Evolutionary conservation across 805 yeast species (phyloP).

Genomic region (Blastobotrys terrestris): DNA sequence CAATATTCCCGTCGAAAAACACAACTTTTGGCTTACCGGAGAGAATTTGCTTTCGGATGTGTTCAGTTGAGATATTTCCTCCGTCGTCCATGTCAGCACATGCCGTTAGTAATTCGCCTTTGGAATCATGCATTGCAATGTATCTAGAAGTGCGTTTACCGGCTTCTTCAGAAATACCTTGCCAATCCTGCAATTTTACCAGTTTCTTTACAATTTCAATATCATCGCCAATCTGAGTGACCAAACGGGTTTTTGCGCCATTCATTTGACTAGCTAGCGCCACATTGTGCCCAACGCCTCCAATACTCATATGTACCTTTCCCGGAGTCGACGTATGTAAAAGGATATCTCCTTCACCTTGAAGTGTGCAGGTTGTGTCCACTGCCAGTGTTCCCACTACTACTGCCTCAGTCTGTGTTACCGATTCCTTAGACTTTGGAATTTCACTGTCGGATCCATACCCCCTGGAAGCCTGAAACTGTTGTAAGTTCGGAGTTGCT

Average conservation of each 20-base stretch:
- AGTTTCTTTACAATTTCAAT: slow-evolving; percentile 5
- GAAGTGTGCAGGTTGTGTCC: slow-evolving; percentile 57
- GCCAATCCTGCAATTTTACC: slow-evolving; percentile 16
- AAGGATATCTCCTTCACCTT: slow-evolving; percentile 22
- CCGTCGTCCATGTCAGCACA: slow-evolving; percentile 80
- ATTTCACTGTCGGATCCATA: no score
- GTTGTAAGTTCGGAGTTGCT: neutral
- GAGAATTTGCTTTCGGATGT: slow-evolving; percentile 38
- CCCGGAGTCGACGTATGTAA: slow-evolving; percentile 71
- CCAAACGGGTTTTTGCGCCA: slow-evolving; percentile 34
- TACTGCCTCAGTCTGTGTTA: slow-evolving; percentile 28
- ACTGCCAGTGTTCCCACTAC: slow-evolving; percentile 74
- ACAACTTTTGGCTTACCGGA: slow-evolving; percentile 43
- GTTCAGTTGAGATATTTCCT: slow-evolving; percentile 42
- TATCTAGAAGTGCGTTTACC: slow-evolving; percentile 58
- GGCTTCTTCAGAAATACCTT: slow-evolving; percentile 36
- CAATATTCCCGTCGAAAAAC: slow-evolving; percentile 65
- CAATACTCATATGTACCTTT: slow-evolving; percentile 46
- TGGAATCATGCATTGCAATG: slow-evolving; percentile 53
- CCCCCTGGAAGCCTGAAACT: no score
- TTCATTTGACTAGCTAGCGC: slow-evolving; percentile 39
- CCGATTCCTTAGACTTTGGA: slow-evolving; percentile 2
- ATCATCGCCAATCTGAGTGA: slow-evolving; percentile 50
- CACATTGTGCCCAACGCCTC: slow-evolving; percentile 83
- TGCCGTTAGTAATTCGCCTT: slow-evolving; percentile 66